Evolutionary conservation across 257 asterid species (phyloP).

Genomic region (Mentha longifolia): DNA sequence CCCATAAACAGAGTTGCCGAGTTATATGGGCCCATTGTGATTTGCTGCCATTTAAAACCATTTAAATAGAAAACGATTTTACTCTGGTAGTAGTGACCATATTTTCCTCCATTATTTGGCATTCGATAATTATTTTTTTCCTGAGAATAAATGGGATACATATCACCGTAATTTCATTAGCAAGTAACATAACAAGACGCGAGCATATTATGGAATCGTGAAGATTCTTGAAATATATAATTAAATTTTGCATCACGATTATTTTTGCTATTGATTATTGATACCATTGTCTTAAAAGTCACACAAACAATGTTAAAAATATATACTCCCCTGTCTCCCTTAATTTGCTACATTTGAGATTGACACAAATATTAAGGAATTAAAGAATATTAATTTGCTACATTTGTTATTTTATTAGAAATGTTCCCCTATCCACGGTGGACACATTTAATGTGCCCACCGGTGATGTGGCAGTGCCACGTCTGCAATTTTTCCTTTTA

Average conservation of each 20-base stretch:
- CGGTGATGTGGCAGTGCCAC: no score
- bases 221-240: neutral
- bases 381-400: no score
- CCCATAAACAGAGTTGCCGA: neutral
- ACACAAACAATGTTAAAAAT: neutral
- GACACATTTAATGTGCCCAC: no score
- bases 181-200: neutral
- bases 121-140: no score
- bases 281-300: no score
- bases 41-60: conserved; percentile 18
- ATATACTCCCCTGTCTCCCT: no score
- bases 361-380: no score
- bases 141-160: no score
- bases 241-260: neutral
- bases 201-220: neutral
- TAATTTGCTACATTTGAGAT: no score
- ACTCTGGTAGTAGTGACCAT: neutral
- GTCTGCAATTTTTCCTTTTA: no score
- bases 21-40: conserved; percentile 19
- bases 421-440: no score
- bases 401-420: no score
- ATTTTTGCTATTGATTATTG: neutral
- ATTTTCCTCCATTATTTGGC: neutral
- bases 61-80: neutral
- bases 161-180: neutral